Base-by-base conservation (phyloP, 257 asterid species). In the Rehmannia glutinosa region DNA sequence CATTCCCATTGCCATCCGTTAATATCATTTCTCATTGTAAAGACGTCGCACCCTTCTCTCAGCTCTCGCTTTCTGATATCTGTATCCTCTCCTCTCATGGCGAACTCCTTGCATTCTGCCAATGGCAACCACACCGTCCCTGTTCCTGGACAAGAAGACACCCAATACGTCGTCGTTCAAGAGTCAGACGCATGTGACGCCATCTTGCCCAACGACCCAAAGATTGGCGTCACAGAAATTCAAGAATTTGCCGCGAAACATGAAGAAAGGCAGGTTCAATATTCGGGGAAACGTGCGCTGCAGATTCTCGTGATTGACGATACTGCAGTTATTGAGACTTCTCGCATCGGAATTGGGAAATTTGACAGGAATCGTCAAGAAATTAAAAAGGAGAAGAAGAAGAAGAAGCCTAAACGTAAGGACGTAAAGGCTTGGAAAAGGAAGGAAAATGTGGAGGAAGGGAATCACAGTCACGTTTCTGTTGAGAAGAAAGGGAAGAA, bases 291-390 rank as follows among this genome's bases (percentile, higher is more conserved):
- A 36, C 56, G 73, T 68, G 13, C 58, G 11, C 38, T 62, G 1
- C 72, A 75, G 17, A 28, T 80, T 52, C 69, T 74, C 67, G 74
- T 75, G 17, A 33, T 75, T 35, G 83, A 83, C 56, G 84, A 81
- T 6, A 79, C 82, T 1, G 80, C 82, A 0, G 46, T 86, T 16
- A 50, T 75, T 36, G 68, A 68, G 10, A n/a, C n/a, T 20, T 15
- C 67, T 62, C 67, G 65, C 63, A 5, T 12, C 39, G 61, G 53
- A n/a, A 58, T 43, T 17, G 41, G 21, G 23, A 61, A 28, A 42
- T 20, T 30, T 13, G 1, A 15, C 59, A 42, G 47, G 35, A 50
- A 64, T 53, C 58, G 12, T 10, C 64, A 63, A 33, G 70, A 69
- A 43, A 67, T 3, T 24, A 25, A 50, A n/a, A 73, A 20, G 70